These are phyloP conservation scores for Termitomyces titanicus DNA, from an alignment of 768 basidiomycete species.

Conservation along the genomic window DNA sequence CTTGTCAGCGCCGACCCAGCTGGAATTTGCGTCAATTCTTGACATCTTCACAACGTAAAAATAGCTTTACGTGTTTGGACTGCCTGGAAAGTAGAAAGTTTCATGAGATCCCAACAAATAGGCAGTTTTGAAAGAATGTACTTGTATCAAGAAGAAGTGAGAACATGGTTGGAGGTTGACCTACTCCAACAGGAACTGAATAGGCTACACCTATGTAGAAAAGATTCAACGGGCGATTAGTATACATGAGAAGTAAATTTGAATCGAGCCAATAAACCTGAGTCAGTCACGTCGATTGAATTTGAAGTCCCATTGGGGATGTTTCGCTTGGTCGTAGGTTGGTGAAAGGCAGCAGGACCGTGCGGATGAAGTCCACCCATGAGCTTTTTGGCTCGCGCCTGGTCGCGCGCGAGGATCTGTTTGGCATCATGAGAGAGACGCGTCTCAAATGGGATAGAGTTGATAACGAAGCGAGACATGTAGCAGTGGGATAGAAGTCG, in stretches of 20 bases:
- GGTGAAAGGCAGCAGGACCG: conserved; percentile 39
- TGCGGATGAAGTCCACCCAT: conserved; percentile 51
- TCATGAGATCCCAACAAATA: not conserved
- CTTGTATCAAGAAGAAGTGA: conserved; percentile 59
- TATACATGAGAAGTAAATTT: no score
- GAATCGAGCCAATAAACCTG: conserved; percentile 29
- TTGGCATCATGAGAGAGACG: conserved; percentile 40
- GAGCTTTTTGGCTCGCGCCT: conserved; percentile 51
- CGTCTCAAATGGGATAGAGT: conserved; percentile 42
- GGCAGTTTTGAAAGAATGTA: conserved; percentile 15
- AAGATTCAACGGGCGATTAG: no score
- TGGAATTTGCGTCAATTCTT: conserved; percentile 1
- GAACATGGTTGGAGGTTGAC: conserved; percentile 44
- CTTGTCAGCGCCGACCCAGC: conserved; percentile 51
- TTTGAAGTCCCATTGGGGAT: conserved; percentile 13
- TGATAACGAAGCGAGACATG: conserved; percentile 36
- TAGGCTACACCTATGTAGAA: conserved; percentile 40
- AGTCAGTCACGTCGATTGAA: conserved; percentile 55
- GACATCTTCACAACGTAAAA: not conserved
- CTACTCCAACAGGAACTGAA: conserved; percentile 48
- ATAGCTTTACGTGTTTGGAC: conserved; percentile 5
- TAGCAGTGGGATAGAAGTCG: not conserved
- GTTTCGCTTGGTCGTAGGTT: conserved; percentile 16
- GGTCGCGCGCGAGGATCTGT: conserved; percentile 50
- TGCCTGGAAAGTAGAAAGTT: not conserved